phyloP scores from a whole-genome alignment of 257 asterid species.

The Eucommia ulmoides region DNA sequence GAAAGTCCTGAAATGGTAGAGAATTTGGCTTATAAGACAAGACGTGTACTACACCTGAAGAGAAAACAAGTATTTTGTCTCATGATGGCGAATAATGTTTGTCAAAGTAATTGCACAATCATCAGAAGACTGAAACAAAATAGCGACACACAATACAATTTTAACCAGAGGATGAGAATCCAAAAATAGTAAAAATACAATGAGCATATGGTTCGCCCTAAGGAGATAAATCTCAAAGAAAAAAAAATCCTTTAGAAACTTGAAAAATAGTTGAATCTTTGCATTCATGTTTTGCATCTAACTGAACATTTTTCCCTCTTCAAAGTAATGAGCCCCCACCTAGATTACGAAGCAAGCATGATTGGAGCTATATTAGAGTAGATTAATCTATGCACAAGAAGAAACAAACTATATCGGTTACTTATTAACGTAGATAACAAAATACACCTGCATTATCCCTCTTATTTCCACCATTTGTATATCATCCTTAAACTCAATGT shows the following conservation, averaged over 20 bases:
- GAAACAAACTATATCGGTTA: no score
- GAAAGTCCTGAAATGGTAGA: background rate
- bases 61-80: conserved; percentile 65
- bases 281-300: conserved; percentile 77
- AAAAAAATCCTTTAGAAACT: conserved; percentile 22
- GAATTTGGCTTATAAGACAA: background rate
- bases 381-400: background rate
- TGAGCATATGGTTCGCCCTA: conserved; percentile 9
- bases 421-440: conserved; percentile 11
- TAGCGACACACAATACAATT: background rate
- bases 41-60: conserved; percentile 45
- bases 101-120: conserved; percentile 67
- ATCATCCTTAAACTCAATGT: conserved; percentile 63
- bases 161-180: background rate
- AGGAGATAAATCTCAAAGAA: background rate
- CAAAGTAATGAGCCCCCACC: conserved; percentile 98
- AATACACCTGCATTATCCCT: conserved; percentile 67
- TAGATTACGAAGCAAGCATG: conserved; percentile 17
- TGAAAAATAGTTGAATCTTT: conserved; percentile 75
- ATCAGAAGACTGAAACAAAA: conserved; percentile 59
- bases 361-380: background rate
- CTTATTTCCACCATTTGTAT: conserved; percentile 61
- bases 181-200: background rate
- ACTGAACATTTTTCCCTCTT: conserved; percentile 99
- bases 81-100: conserved; percentile 77